Percentiles rank a stretch among this genome's conserved stretches.
Conservation (phyloP, 2,329 filamentous ascomycete genomes). For the Rutstroemia sp. region DNA sequence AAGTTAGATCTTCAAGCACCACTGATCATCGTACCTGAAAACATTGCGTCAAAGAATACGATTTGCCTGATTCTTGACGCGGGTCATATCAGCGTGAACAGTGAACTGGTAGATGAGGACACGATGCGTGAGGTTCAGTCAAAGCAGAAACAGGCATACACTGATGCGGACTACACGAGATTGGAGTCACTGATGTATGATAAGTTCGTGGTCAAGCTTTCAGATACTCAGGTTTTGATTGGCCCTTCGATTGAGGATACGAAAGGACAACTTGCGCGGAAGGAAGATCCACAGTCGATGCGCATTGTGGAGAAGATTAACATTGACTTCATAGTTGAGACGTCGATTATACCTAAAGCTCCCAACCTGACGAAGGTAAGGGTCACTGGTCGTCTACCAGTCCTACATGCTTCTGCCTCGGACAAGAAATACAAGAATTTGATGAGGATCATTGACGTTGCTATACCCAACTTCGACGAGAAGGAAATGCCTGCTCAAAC, state of each 20-base stretch:
- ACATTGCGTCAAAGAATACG: slow-evolving; percentile 71
- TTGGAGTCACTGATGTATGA: slow-evolving; percentile 96
- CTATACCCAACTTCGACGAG: slow-evolving; percentile 73
- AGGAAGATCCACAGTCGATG: slow-evolving; percentile 61
- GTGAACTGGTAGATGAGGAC: slow-evolving; percentile 86
- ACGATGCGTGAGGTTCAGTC: slow-evolving; percentile 84
- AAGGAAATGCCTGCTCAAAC: slow-evolving; percentile 30
- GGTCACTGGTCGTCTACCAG: slow-evolving; percentile 83
- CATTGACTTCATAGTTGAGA: slow-evolving; percentile 92
- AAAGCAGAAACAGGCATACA: slow-evolving; percentile 83
- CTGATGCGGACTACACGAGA: slow-evolving; percentile 78
- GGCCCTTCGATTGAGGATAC: slow-evolving; percentile 89
- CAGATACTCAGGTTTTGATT: slow-evolving; percentile 92
- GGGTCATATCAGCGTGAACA: slow-evolving; percentile 89
- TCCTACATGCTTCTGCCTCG: slow-evolving; percentile 85
- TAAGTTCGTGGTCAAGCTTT: slow-evolving; percentile 86
- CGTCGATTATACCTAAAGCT: slow-evolving; percentile 93
- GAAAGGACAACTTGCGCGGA: slow-evolving; percentile 67
- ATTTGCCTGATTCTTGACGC: slow-evolving; percentile 93
- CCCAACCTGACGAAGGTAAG: slow-evolving; percentile 88
- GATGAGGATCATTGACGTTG: slow-evolving; percentile 94
- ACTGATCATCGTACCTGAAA: slow-evolving; percentile 92
- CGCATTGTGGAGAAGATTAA: slow-evolving; percentile 97
- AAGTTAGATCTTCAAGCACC: slow-evolving; percentile 93
- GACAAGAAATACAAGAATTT: slow-evolving; percentile 95